Evolutionary conservation across 2,329 filamentous ascomycete genomes (phyloP).

Genomic region (Ceratocystiopsis brevicomis): DNA sequence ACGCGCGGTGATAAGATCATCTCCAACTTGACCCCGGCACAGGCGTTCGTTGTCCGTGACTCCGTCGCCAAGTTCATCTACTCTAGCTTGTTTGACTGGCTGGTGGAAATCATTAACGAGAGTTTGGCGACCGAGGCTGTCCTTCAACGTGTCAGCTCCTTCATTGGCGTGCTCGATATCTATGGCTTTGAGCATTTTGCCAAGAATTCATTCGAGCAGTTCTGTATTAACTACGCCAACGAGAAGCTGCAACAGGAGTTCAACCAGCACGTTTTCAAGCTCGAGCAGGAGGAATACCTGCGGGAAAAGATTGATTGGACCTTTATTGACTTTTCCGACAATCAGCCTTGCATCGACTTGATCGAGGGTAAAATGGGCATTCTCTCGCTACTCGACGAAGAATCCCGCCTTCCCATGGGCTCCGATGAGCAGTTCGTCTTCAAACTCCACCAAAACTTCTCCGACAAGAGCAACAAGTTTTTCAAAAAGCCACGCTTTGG

Average conservation of each 20-base stretch:
- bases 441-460: conserved; percentile 88
- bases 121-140: conserved; percentile 82
- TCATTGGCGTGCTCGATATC: conserved; percentile 97
- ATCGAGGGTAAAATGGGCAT: conserved; percentile 96
- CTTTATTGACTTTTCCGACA: conserved; percentile 98
- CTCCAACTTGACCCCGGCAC: conserved; percentile 82
- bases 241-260: conserved; percentile 98
- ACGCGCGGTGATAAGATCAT: conserved; percentile 95
- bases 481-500: conserved; percentile 98
- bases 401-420: conserved; percentile 90
- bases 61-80: conserved; percentile 98
- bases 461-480: conserved; percentile 82
- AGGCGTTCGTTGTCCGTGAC: conserved; percentile 85
- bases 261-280: conserved; percentile 97
- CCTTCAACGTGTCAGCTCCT: conserved; percentile 61
- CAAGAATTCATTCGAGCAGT: conserved; percentile 98
- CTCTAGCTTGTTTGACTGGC: conserved; percentile 94
- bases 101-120: conserved; percentile 90
- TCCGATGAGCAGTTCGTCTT: conserved; percentile 93
- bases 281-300: conserved; percentile 95
- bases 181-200: conserved; percentile 99
- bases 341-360: conserved; percentile 94
- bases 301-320: conserved; percentile 97
- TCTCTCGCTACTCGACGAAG: conserved; percentile 80
- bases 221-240: conserved; percentile 99